These are phyloP conservation scores for Dioscorea alata DNA, from an alignment of 106 monocot species.

Conservation along the genomic window DNA sequence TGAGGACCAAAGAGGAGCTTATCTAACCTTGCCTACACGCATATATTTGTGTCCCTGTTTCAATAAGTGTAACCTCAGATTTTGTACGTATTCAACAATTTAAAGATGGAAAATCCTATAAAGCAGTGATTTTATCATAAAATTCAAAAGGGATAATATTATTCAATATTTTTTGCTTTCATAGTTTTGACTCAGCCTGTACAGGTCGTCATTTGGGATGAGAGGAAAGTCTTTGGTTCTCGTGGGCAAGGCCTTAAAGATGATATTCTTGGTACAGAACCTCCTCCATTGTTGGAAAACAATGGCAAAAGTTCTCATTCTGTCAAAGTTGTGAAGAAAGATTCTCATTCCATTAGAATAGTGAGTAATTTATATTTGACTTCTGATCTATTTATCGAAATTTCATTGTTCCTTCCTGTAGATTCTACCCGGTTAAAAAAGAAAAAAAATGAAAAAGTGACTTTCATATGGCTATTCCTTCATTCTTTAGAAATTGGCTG, in stretches of 20 bases:
- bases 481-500: constrained; percentile 72
- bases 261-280: constrained; percentile 60
- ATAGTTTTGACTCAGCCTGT: too few relatives aligned
- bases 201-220: constrained; percentile 95
- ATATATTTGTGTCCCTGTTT: too few relatives aligned
- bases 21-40: too few relatives aligned
- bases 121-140: too few relatives aligned
- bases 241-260: constrained; percentile 78
- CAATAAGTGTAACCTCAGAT: too few relatives aligned
- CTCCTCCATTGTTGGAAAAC: constrained; percentile 35
- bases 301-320: constrained; percentile 53
- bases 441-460: not conserved
- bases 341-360: constrained; percentile 71
- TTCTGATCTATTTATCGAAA: too few relatives aligned
- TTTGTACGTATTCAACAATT: too few relatives aligned
- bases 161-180: too few relatives aligned
- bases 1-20: too few relatives aligned
- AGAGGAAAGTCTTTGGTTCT: constrained; percentile 98
- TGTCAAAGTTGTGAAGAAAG: constrained; percentile 77
- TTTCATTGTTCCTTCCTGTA: too few relatives aligned
- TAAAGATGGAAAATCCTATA: too few relatives aligned
- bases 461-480: constrained; percentile 2
- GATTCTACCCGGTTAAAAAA: not conserved
- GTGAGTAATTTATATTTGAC: constrained; percentile 38
- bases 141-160: too few relatives aligned